A percentile compares a stretch with the other conserved stretches of the same genome.
These are phyloP conservation scores for Fomitopsis palustris DNA, from an alignment of 1,284 basidiomycete genomes.

Conservation along the genomic window DNA sequence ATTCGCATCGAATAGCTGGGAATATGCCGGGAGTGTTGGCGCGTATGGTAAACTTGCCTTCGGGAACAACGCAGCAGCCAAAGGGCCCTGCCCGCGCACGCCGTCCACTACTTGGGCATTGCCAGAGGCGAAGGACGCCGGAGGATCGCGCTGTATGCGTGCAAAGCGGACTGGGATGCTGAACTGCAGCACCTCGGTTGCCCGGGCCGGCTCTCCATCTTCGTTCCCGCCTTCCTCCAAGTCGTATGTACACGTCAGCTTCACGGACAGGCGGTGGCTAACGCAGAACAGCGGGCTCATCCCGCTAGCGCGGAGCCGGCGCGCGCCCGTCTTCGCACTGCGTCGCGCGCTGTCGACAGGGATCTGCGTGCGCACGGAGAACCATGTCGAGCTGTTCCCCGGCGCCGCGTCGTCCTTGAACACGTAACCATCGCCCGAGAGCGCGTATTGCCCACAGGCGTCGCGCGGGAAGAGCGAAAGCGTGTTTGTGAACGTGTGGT, in stretches of 20 bases:
- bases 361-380: conserved; percentile 53
- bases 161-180: conserved; percentile 56
- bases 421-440: conserved; percentile 42
- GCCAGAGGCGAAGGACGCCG: neutral
- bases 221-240: conserved; percentile 34
- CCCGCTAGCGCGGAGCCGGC: conserved; percentile 42
- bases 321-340: conserved; percentile 39
- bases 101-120: neutral
- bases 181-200: conserved; percentile 37
- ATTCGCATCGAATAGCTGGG: conserved; percentile 68
- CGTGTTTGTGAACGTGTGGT: conserved; percentile 29
- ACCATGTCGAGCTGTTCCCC: conserved; percentile 43
- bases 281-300: conserved; percentile 56
- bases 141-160: conserved; percentile 16
- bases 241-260: conserved; percentile 54
- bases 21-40: conserved; percentile 64
- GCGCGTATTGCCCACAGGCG: conserved; percentile 38
- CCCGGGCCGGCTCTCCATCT: conserved; percentile 18
- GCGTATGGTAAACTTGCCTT: conserved; percentile 27
- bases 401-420: conserved; percentile 36
- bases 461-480: conserved; percentile 54
- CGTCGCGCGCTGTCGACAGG: conserved; percentile 37
- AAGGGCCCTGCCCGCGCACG: neutral
- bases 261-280: conserved; percentile 49
- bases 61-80: neutral